These are phyloP conservation scores for Starmera pachycereana DNA, from an alignment of 805 yeast species.

Conservation along the genomic window DNA sequence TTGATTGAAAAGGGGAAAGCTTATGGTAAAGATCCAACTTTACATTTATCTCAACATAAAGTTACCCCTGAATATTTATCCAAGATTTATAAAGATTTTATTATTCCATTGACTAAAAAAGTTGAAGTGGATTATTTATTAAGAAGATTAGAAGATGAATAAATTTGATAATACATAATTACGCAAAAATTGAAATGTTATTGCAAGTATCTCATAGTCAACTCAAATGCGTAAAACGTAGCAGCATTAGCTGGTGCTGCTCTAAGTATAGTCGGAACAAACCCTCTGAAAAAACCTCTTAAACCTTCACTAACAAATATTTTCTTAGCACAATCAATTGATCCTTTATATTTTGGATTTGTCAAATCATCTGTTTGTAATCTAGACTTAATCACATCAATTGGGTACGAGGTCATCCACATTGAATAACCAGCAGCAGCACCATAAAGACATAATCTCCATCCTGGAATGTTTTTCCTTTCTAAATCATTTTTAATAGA, in stretches of 20 bases:
- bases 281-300: conserved; percentile 81
- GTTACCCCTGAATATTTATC: conserved; percentile 79
- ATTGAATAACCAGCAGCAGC: conserved; percentile 83
- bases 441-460: conserved; percentile 80
- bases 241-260: conserved; percentile 99
- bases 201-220: conserved; percentile 53
- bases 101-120: conserved; percentile 89
- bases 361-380: conserved; percentile 65
- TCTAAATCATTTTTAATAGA: conserved; percentile 32
- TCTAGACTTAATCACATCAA: conserved; percentile 85
- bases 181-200: too few relatives aligned
- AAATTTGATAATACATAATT: not conserved
- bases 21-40: conserved; percentile 82
- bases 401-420: conserved; percentile 81
- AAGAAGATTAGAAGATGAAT: conserved; percentile 63
- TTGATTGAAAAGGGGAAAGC: conserved; percentile 71
- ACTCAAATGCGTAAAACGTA: conserved; percentile 88
- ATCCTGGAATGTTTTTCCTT: conserved; percentile 75
- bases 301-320: conserved; percentile 52
- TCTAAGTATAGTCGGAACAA: conserved; percentile 83
- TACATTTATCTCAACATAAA: conserved; percentile 57
- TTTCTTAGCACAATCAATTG: conserved; percentile 47
- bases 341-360: conserved; percentile 47
- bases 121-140: conserved; percentile 90
- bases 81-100: conserved; percentile 72